Base-by-base conservation (phyloP, 495 filamentous ascomycete species). In the Staphylotrichum tortipilum region DNA sequence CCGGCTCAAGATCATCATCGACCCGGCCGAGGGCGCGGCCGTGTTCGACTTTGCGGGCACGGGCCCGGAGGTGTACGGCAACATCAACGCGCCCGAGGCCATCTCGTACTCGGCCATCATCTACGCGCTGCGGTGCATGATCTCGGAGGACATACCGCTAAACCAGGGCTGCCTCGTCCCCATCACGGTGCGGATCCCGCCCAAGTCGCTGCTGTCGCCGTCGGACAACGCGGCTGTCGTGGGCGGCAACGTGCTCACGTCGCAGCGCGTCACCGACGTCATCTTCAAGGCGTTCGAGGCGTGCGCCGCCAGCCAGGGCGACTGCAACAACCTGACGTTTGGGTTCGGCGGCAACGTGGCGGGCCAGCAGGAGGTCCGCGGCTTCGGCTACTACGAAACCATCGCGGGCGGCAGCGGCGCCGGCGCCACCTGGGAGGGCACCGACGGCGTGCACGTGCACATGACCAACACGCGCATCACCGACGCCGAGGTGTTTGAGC, bases 401-500 rank as follows among this genome's bases (percentile, higher is more conserved):
- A 95, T 96, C 61, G 89, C 91, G 3, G 92, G 92, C 22, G 92
- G 92, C 8, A 85, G 81, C 54, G 92, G 92, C 44, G 92, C 92
- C 0, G 90, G 91, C 0, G 79, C 85, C 1, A 77, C 77, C 30
- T 98, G 92, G 92, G 77, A 87, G 46, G 92, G 92, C 37, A 89
- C 89, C 7, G 83, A 78, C 43, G 92, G 92, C 36, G 88, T 97
- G 37, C 92, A 98, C 62, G 84, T 82, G 18, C 91, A 97, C 67
- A 98, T 97, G 91, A 98, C 92, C n/a, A 98, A 98, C 65, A 98
- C 92, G 5, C 81, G 92, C 1, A 97, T 97, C 62, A 98, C 92
- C 1, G 92, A 98, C 68, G 77, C 88, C 0, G 92, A 98, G 57
- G 81, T 96, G n/a, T 90, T 98, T 57, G 92, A 98, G 67, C 78